A percentile compares a stretch with the other conserved stretches of the same genome.
These are phyloP conservation scores for Cudoniella acicularis DNA, from an alignment of 495 filamentous ascomycete genomes.

Conservation along the genomic window DNA sequence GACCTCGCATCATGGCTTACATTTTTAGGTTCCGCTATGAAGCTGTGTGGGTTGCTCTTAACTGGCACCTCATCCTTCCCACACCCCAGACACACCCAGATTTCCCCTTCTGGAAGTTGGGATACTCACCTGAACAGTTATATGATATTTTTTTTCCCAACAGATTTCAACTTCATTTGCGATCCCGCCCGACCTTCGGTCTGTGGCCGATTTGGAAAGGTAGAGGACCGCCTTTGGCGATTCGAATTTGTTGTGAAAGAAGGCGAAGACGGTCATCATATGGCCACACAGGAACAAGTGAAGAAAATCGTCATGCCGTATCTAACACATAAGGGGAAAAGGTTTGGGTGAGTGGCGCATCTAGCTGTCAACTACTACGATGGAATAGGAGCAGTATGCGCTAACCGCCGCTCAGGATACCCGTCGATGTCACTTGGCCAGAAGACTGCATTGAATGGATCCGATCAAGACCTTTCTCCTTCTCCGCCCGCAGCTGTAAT, in stretches of 20 bases:
- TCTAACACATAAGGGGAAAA: not conserved
- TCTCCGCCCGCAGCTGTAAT: constrained; percentile 46
- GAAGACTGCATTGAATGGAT: constrained; percentile 44
- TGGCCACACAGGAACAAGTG: constrained; percentile 1
- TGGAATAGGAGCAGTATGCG: no score
- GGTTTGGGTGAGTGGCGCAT: not conserved
- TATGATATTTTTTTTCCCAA: constrained; percentile 50
- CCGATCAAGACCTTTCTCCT: constrained; percentile 45
- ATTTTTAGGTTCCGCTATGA: constrained; percentile 36
- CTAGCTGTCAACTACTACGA: no score
- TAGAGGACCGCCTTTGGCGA: constrained; percentile 41
- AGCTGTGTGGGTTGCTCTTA: constrained; percentile 50
- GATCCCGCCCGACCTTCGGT: constrained; percentile 41
- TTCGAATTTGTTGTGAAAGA: constrained; percentile 41
- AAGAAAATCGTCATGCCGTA: constrained; percentile 7
- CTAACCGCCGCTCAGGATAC: not conserved
- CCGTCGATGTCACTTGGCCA: constrained; percentile 34
- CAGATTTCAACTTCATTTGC: constrained; percentile 43
- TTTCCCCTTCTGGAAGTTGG: constrained; percentile 47
- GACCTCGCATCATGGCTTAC: not conserved
- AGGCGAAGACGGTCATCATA: constrained; percentile 11
- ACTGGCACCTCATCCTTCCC: constrained; percentile 42
- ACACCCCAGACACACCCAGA: constrained; percentile 43
- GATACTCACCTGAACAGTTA: constrained; percentile 44
- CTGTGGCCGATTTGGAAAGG: constrained; percentile 44